These are phyloP conservation scores for Suhomyces kunorum DNA, from an alignment of 1,139 yeast species.

Conservation along the genomic window DNA sequence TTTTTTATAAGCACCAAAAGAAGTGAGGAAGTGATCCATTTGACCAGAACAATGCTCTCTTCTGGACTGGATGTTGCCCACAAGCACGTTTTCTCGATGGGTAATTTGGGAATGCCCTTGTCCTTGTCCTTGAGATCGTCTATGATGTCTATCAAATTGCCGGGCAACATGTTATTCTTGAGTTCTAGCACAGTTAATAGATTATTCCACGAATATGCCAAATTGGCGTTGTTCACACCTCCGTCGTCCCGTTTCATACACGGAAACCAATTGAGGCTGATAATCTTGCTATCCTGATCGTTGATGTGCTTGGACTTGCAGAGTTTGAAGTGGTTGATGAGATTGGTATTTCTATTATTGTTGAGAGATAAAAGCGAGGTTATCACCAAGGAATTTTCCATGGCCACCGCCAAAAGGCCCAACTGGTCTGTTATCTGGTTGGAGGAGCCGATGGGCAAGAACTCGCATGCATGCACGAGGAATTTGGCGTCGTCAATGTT, in stretches of 20 bases:
- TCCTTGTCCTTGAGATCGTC: constrained; percentile 44
- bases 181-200: constrained; percentile 58
- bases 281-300: constrained; percentile 12
- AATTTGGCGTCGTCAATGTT: constrained; percentile 21
- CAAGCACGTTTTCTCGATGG: constrained; percentile 47
- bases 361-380: constrained; percentile 57
- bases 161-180: constrained; percentile 32
- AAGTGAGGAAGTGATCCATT: constrained; percentile 61
- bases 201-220: constrained; percentile 72
- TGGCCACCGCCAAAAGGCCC: constrained; percentile 64
- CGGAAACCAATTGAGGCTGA: constrained; percentile 61
- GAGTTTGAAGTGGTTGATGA: constrained; percentile 55
- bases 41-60: constrained; percentile 52
- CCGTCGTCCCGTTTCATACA: constrained; percentile 27
- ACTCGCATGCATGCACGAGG: constrained; percentile 32
- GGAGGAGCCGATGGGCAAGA: constrained; percentile 57
- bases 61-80: constrained; percentile 36
- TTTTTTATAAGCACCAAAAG: constrained; percentile 38
- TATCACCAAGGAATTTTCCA: constrained; percentile 51
- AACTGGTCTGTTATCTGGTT: constrained; percentile 54
- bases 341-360: constrained; percentile 26
- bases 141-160: constrained; percentile 29
- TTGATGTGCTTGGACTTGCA: constrained; percentile 43
- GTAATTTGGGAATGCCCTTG: constrained; percentile 37
- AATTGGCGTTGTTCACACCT: constrained; percentile 39